Conservation (phyloP, 352 stramenopile genomes). For the Peronospora belbahrii region DNA sequence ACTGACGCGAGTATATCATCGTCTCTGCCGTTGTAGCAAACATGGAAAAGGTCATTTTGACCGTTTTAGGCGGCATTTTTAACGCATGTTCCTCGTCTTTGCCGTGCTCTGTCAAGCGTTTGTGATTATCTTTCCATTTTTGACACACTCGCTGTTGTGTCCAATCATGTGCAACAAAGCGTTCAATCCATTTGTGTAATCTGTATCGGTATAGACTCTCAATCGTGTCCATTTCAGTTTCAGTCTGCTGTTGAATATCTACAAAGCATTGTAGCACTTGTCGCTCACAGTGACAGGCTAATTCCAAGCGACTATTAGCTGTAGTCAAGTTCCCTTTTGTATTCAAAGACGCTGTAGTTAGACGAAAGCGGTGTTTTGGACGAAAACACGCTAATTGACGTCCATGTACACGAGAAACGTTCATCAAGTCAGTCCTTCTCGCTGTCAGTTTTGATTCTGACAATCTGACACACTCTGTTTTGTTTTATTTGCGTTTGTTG, state of each 20-base stretch:
- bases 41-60: slow-evolving; percentile 46
- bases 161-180: slow-evolving; percentile 52
- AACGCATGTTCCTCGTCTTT: slow-evolving; percentile 3
- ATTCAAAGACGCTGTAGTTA: slow-evolving; percentile 1
- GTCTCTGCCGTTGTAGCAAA: slow-evolving; percentile 45
- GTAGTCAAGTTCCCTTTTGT: neutral
- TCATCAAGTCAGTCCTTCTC: neutral
- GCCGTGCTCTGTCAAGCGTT: slow-evolving; percentile 32
- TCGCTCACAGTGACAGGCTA: slow-evolving; percentile 37
- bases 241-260: slow-evolving; percentile 2
- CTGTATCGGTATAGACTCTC: slow-evolving; percentile 27
- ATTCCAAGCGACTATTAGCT: slow-evolving; percentile 6
- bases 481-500: neutral
- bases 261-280: slow-evolving; percentile 42
- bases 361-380: slow-evolving; percentile 43
- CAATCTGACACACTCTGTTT: neutral
- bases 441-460: neutral
- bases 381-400: slow-evolving; percentile 56
- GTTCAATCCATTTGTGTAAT: slow-evolving; percentile 48
- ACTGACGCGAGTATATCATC: slow-evolving; percentile 48
- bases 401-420: slow-evolving; percentile 26
- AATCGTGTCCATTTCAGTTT: slow-evolving; percentile 10
- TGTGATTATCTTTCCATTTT: slow-evolving; percentile 67
- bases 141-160: slow-evolving; percentile 44
- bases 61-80: slow-evolving; percentile 22